Conservation (phyloP, 2,329 filamentous ascomycete genomes). For the Pseudogymnoascus sp. region DNA sequence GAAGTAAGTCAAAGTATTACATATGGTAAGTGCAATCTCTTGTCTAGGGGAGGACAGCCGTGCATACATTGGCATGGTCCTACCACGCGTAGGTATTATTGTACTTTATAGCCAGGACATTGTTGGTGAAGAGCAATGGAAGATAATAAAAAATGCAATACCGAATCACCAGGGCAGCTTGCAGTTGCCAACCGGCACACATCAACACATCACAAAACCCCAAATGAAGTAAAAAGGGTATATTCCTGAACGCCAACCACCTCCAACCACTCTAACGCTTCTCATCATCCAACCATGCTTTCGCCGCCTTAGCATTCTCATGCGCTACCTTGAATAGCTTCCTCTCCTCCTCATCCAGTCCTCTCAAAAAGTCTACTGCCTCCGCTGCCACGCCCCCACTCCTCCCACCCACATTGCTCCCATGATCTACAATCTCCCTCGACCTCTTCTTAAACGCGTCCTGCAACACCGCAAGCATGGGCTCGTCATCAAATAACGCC, state of each 20-base stretch:
- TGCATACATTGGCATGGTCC: not conserved
- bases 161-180: not conserved
- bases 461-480: constrained; percentile 61
- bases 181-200: not conserved
- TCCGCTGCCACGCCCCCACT: constrained; percentile 61
- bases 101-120: not conserved
- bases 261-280: constrained; percentile 21
- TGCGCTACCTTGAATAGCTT: constrained; percentile 65
- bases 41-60: too few relatives aligned
- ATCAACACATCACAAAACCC: not conserved
- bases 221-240: not conserved
- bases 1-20: not conserved
- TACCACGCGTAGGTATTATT: not conserved
- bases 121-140: not conserved
- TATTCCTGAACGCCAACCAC: constrained; percentile 7
- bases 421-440: constrained; percentile 77
- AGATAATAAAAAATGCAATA: not conserved
- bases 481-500: constrained; percentile 70
- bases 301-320: constrained; percentile 61
- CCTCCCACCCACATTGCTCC: constrained; percentile 71
- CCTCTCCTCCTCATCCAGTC: constrained; percentile 84
- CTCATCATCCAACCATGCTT: constrained; percentile 53
- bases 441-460: constrained; percentile 76
- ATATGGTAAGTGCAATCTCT: not conserved
- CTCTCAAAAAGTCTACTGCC: constrained; percentile 74